A percentile compares a stretch with the other conserved stretches of the same genome.
These are phyloP conservation scores for Hypomyces rosellus DNA, from an alignment of 2,329 filamentous ascomycete genomes.

Conservation along the genomic window DNA sequence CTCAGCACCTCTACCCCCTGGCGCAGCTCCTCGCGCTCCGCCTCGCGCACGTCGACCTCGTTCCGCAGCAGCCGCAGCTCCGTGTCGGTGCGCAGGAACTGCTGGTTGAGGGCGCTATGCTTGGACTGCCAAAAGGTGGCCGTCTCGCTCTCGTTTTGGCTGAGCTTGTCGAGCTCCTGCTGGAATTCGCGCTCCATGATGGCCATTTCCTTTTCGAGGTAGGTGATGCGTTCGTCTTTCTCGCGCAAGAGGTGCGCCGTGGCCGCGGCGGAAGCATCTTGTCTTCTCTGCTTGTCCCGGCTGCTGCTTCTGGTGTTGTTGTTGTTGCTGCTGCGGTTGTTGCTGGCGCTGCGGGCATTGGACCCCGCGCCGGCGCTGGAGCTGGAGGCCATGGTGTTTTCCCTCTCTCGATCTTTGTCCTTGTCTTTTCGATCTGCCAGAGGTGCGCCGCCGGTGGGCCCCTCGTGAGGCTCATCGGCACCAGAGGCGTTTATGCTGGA, in stretches of 20 bases:
- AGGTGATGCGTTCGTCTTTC: conserved; percentile 46
- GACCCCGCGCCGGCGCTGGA: conserved; percentile 9
- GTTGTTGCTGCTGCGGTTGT: conserved; percentile 15
- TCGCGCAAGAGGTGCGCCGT: conserved; percentile 29
- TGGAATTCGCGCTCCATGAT: conserved; percentile 49
- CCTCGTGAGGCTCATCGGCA: conserved; percentile 21
- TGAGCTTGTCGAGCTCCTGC: conserved; percentile 46
- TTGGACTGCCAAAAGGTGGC: conserved; percentile 53
- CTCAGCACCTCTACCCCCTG: conserved; percentile 43
- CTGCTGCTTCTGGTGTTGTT: conserved; percentile 1
- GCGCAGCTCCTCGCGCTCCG: conserved; percentile 43
- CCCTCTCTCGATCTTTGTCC: conserved; percentile 24
- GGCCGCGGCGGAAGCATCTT: conserved; percentile 19
- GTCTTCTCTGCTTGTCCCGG: conserved; percentile 18
- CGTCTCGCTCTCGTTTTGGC: conserved; percentile 48
- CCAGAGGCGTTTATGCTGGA: conserved; percentile 16
- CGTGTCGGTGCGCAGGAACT: conserved; percentile 45
- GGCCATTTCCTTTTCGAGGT: conserved; percentile 46
- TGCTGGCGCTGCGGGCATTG: conserved; percentile 17
- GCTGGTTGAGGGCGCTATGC: conserved; percentile 46
- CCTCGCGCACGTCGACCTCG: conserved; percentile 43
- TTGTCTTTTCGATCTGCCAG: conserved; percentile 32
- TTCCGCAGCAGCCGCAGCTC: conserved; percentile 45
- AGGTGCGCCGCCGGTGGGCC: conserved; percentile 17
- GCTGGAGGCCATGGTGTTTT: conserved; percentile 12